Percentiles rank a stretch among this genome's conserved stretches.
These are phyloP conservation scores for Penicillium psychrosexuale DNA, from an alignment of 2,329 filamentous ascomycete genomes.

Conservation along the genomic window DNA sequence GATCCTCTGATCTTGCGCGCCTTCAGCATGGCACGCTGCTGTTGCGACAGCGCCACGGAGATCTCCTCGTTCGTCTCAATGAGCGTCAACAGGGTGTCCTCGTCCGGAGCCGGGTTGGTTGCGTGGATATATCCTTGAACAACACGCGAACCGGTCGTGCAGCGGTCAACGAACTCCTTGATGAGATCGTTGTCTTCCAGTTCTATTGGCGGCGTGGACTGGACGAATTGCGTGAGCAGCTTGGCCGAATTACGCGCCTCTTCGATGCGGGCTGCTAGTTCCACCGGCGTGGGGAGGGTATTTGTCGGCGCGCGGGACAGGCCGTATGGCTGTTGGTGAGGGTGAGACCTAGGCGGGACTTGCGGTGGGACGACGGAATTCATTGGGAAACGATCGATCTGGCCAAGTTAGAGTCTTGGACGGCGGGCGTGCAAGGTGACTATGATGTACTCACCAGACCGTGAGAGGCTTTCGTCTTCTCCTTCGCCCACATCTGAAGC, in stretches of 20 bases:
- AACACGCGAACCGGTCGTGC: constrained; percentile 72
- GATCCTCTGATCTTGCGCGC: constrained; percentile 47
- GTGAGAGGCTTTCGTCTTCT: constrained; percentile 66
- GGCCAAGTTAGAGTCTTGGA: background rate
- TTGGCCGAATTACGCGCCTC: constrained; percentile 89
- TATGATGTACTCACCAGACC: constrained; percentile 28
- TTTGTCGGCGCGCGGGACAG: constrained; percentile 40
- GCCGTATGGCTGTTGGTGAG: background rate
- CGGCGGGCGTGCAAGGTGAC: background rate
- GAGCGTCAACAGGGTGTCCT: constrained; percentile 86
- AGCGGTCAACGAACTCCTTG: constrained; percentile 86
- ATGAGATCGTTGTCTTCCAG: constrained; percentile 81
- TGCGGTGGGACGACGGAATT: background rate
- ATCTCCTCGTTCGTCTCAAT: constrained; percentile 95
- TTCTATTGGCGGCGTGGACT: constrained; percentile 75
- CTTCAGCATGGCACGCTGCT: constrained; percentile 72
- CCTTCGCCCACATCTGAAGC: constrained; percentile 83
- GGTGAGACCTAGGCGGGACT: background rate
- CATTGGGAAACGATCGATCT: constrained; percentile 12
- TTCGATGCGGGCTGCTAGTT: constrained; percentile 79
- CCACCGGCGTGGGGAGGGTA: constrained; percentile 62
- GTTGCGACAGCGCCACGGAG: constrained; percentile 74
- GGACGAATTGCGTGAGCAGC: constrained; percentile 85
- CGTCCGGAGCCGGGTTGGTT: constrained; percentile 77
- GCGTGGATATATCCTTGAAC: constrained; percentile 83